phyloP scores from a whole-genome alignment of 2,329 filamentous ascomycete species.

The Xylaria sp. region DNA sequence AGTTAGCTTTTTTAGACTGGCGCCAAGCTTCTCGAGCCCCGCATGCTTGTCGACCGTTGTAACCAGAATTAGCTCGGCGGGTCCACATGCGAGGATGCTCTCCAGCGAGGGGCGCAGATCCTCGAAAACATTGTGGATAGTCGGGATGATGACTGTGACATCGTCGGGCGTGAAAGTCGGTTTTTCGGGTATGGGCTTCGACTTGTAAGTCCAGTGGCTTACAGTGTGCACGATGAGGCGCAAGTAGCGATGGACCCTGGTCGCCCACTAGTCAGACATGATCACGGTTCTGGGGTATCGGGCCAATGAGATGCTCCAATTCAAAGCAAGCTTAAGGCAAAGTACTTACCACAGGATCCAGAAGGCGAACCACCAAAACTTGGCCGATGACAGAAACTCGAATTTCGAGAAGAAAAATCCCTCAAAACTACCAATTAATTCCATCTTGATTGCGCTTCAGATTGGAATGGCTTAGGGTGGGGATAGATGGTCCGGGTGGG shows the following conservation, averaged over 20 bases:
- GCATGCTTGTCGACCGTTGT: slow-evolving; percentile 84
- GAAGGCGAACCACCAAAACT: slow-evolving; percentile 60
- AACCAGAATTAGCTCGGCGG: slow-evolving; percentile 81
- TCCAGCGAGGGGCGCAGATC: slow-evolving; percentile 84
- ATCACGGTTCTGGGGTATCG: slow-evolving; percentile 32
- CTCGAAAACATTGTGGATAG: slow-evolving; percentile 86
- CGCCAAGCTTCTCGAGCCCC: slow-evolving; percentile 73
- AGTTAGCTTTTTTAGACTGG: slow-evolving; percentile 58
- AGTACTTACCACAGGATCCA: slow-evolving; percentile 59
- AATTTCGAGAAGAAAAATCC: slow-evolving; percentile 42
- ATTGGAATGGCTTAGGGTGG: neutral
- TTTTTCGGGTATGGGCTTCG: slow-evolving; percentile 81
- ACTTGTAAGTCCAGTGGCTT: slow-evolving; percentile 88
- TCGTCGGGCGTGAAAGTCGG: slow-evolving; percentile 83
- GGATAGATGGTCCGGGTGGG: neutral
- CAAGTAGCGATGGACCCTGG: slow-evolving; percentile 86
- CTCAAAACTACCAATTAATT: slow-evolving; percentile 35
- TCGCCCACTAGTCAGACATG: slow-evolving; percentile 39
- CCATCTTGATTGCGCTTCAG: slow-evolving; percentile 37
- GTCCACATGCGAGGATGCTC: slow-evolving; percentile 77
- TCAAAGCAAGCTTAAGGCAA: neutral
- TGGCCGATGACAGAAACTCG: slow-evolving; percentile 56
- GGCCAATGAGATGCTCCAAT: slow-evolving; percentile 37
- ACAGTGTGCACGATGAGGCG: slow-evolving; percentile 85
- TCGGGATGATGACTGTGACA: slow-evolving; percentile 94